Evolutionary conservation across 1,284 basidiomycete genomes (phyloP), one percentile per base, ranked within the genome.

Genomic region (Puccinia coronata): DNA sequence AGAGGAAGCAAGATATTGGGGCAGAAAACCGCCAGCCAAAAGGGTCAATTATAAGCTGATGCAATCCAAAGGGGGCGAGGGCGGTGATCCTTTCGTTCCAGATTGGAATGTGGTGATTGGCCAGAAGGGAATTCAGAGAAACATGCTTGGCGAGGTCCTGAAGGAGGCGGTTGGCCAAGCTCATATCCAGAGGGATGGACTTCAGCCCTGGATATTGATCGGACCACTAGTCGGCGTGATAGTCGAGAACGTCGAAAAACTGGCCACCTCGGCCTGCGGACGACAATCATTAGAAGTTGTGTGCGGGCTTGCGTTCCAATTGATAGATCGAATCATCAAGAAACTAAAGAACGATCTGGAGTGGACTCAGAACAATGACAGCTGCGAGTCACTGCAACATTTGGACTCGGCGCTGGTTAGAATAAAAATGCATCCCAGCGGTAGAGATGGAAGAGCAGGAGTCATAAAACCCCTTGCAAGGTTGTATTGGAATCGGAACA

Each of bases 11-110:
- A 88, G 86, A 28, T 87, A 87, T n/a, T 96, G 94, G 94, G 89
- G 90, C 49, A 87, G 91, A 75, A 93, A 91, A 80, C 95, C 95
- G 8, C 91, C 92, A 12, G 93, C 93, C 0, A 97, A 96, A 87
- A 88, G 93, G 73, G 88, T 90, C 1, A 92, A 92, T 83, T 95
- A 89, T 83, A 88, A 87, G 20, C 91, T 90, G 82, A 84, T 94
- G 57, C 53, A 70, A 55, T 39, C 39, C n/a, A 75, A 28, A 39
- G 73, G 73, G 39, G 63, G 49, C 39, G 91, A 90, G 2, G 91
- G 90, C 0, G 85, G 88, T 69, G 91, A 82, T 65, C 34, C 63
- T 25, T 79, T 63, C 36, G 34, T 77, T 18, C 31, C 69, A 49
- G 69, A 72, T 39, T 81, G 82, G 83, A 53, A 70, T 41, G 75